These are phyloP conservation scores for Cnidoscolus chayamansa DNA, from an alignment of 441 rosid species.

Conservation along the genomic window DNA sequence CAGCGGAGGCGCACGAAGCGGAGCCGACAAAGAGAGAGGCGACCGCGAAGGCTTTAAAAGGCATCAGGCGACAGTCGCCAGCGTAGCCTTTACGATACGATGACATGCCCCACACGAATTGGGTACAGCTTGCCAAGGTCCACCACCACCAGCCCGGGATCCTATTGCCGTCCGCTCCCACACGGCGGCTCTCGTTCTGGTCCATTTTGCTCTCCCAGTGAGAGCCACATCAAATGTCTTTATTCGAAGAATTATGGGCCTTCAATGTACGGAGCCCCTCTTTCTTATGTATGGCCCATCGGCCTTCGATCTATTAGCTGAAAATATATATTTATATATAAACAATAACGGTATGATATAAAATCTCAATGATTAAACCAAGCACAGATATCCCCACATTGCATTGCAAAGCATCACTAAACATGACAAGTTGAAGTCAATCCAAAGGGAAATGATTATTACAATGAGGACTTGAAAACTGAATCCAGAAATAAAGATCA, in stretches of 20 bases:
- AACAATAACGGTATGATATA: no score
- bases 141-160: slow-evolving; percentile 43
- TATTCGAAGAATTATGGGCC: no score
- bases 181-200: slow-evolving; percentile 1
- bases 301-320: no score
- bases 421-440: no score
- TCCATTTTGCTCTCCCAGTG: background rate
- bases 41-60: slow-evolving; percentile 61
- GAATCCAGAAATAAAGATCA: background rate
- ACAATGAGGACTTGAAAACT: background rate
- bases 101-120: slow-evolving; percentile 50
- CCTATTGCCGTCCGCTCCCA: slow-evolving; percentile 12
- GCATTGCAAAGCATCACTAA: no score
- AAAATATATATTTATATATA: no score
- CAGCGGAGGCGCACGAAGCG: slow-evolving; percentile 50
- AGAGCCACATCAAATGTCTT: no score
- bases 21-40: slow-evolving; percentile 76
- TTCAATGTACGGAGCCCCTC: no score
- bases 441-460: no score
- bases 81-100: slow-evolving; percentile 49
- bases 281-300: no score
- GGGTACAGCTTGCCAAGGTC: slow-evolving; percentile 47
- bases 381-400: no score
- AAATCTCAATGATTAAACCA: no score
- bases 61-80: slow-evolving; percentile 53